Base-by-base conservation (phyloP, 2,329 filamentous ascomycete species). In the Cordyceps javanica region DNA sequence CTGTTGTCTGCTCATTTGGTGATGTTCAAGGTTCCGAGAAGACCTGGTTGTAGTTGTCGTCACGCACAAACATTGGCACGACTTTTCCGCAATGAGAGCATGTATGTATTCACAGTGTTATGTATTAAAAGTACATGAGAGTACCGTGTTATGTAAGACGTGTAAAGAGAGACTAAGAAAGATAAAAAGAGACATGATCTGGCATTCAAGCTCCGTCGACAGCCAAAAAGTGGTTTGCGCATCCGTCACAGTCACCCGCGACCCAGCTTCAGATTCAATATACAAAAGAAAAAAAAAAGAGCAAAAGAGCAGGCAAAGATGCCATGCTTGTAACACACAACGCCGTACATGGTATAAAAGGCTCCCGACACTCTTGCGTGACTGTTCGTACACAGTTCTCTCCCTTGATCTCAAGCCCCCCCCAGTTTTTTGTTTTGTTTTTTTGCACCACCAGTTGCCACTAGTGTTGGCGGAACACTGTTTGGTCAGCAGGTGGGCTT, bases 401-500 rank as follows among this genome's bases (percentile, higher is more conserved):
- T 44, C 25, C 25, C 55, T 46, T 9, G 23, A 2, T 38, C 25
- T 14, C 44, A 38, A 51, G n/a, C n/a, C n/a, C n/a, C n/a, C n/a
- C n/a, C n/a, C n/a, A 8, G 21, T 23, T 25, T 45, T 26, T 23
- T 2, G 21, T 53, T 44, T 51, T 28, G 21, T 25, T 45, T 41
- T 52, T 44, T 51, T 49, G 52, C 32, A 46, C 30, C 23, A 28
- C 8, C 30, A 45, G 61, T 63, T n/a, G 67, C n/a, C 23, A 2
- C 21, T 34, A 11, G 13, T n/a, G 21, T n/a, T 25, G 54, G 14
- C 76, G 72, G 62, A 81, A 82, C 25, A 65, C 69, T 13, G 72
- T 73, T 67, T 77, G 76, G 42, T 64, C 69, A 9, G 75, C 73
- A 32, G 75, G 75, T 34, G 81, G 79, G 66, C 76, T 81, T 71